A percentile compares a stretch with the other conserved stretches of the same genome.
phyloP scores from a whole-genome alignment of 768 basidiomycete genomes.

The Leccinum variicolor region DNA sequence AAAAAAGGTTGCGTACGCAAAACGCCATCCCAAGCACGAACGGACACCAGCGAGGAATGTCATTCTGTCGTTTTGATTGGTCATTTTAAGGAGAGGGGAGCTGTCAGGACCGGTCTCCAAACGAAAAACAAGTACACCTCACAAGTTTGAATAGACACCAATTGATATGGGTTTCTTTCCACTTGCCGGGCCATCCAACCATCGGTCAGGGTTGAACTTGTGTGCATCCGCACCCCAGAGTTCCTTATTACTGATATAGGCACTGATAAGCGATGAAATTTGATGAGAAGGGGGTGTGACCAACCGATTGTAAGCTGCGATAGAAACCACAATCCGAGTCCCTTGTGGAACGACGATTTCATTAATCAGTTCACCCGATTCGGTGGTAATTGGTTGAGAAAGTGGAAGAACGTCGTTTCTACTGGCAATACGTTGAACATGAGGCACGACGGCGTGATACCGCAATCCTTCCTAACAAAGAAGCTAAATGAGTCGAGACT shows the following conservation, averaged over 20 bases:
- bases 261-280: not conserved
- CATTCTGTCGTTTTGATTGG: constrained; percentile 27
- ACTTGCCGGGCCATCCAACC: constrained; percentile 19
- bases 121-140: not conserved
- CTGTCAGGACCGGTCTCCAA: not conserved
- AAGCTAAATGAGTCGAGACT: constrained; percentile 16
- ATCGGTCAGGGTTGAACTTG: constrained; percentile 30
- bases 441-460: constrained; percentile 48
- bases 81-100: not conserved
- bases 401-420: constrained; percentile 61
- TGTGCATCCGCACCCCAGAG: constrained; percentile 33
- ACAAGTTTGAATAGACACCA: constrained; percentile 32
- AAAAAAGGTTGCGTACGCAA: not conserved
- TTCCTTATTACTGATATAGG: constrained; percentile 20
- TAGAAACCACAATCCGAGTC: constrained; percentile 48
- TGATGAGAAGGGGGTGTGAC: not conserved
- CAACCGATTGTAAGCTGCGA: constrained; percentile 55
- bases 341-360: constrained; percentile 50
- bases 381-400: constrained; percentile 46
- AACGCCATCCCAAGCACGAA: constrained; percentile 22
- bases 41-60: constrained; percentile 26
- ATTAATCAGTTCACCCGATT: constrained; percentile 40
- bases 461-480: constrained; percentile 43
- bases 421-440: constrained; percentile 49
- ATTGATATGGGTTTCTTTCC: constrained; percentile 21